phyloP scores from a whole-genome alignment of 371 early-diverging fungal genomes.

The Rhizopus arrhizus region DNA sequence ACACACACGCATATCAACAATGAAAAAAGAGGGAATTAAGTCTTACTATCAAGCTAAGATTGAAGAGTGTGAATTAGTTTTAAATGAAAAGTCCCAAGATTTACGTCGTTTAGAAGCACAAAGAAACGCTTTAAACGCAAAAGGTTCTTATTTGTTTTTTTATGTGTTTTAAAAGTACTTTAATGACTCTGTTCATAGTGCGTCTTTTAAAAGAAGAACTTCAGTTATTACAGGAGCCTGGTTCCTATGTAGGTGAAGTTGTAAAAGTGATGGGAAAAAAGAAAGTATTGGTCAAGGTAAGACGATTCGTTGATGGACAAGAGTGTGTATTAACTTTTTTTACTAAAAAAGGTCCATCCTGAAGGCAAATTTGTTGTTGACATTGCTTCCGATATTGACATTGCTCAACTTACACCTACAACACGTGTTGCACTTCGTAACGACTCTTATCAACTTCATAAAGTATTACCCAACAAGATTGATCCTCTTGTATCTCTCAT shows the following conservation, averaged over 20 bases:
- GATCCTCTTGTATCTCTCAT: slow-evolving; percentile 99
- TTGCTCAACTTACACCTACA: slow-evolving; percentile 91
- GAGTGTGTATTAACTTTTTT: background rate
- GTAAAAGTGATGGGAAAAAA: slow-evolving; percentile 99
- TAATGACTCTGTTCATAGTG: slow-evolving; percentile 57
- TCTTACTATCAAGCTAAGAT: slow-evolving; percentile 80
- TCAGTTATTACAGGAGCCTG: slow-evolving; percentile 96
- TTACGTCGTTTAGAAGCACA: slow-evolving; percentile 98
- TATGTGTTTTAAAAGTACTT: background rate
- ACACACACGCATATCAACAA: slow-evolving; percentile 10
- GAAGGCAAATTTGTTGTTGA: slow-evolving; percentile 99
- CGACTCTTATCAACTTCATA: slow-evolving; percentile 98
- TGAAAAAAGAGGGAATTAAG: slow-evolving; percentile 67
- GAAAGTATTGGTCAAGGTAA: slow-evolving; percentile 96
- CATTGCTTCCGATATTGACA: slow-evolving; percentile 89
- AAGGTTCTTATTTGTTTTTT: slow-evolving; percentile 62
- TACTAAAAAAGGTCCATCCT: slow-evolving; percentile 75
- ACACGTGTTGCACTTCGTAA: slow-evolving; percentile 96
- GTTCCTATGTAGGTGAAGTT: slow-evolving; percentile 98
- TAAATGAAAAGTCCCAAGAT: slow-evolving; percentile 91
- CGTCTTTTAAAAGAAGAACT: slow-evolving; percentile 98
- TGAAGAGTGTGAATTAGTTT: slow-evolving; percentile 86
- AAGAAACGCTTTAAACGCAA: slow-evolving; percentile 95
- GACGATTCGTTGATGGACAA: background rate
- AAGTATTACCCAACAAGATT: slow-evolving; percentile 99